Conservation (phyloP, 2,329 filamentous ascomycete genomes). For the Phoma sp. region DNA sequence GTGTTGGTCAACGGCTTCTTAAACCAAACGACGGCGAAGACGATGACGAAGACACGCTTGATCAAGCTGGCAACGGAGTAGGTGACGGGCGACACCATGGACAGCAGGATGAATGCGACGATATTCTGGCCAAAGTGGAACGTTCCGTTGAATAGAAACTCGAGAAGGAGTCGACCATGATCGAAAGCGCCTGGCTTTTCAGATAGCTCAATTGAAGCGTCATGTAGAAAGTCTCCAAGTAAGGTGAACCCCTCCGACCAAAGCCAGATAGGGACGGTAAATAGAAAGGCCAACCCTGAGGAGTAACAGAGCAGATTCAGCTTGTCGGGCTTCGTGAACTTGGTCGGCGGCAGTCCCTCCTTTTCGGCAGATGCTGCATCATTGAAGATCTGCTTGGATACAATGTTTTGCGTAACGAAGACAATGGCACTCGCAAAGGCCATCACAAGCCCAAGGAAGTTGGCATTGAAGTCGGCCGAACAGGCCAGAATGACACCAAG, state of each 20-base stretch:
- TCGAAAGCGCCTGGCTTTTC: slow-evolving; percentile 76
- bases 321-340: slow-evolving; percentile 87
- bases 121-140: slow-evolving; percentile 98
- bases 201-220: slow-evolving; percentile 78
- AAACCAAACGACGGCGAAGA: slow-evolving; percentile 96
- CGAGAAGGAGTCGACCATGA: slow-evolving; percentile 68
- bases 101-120: slow-evolving; percentile 88
- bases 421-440: slow-evolving; percentile 89
- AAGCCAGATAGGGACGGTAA: slow-evolving; percentile 91
- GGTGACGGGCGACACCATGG: slow-evolving; percentile 92
- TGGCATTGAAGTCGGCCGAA: slow-evolving; percentile 86
- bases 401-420: slow-evolving; percentile 98
- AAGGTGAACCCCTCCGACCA: slow-evolving; percentile 85
- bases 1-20: slow-evolving; percentile 82
- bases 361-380: slow-evolving; percentile 85
- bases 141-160: slow-evolving; percentile 95
- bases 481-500: slow-evolving; percentile 95
- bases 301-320: slow-evolving; percentile 96
- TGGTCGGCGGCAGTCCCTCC: slow-evolving; percentile 63
- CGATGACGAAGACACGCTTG: slow-evolving; percentile 96
- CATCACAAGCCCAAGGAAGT: slow-evolving; percentile 87
- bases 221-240: slow-evolving; percentile 76
- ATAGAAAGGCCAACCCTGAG: slow-evolving; percentile 86
- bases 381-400: slow-evolving; percentile 97
- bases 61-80: slow-evolving; percentile 96